phyloP scores from a whole-genome alignment of 75 land plant species.

The Pinus albicaulis region DNA sequence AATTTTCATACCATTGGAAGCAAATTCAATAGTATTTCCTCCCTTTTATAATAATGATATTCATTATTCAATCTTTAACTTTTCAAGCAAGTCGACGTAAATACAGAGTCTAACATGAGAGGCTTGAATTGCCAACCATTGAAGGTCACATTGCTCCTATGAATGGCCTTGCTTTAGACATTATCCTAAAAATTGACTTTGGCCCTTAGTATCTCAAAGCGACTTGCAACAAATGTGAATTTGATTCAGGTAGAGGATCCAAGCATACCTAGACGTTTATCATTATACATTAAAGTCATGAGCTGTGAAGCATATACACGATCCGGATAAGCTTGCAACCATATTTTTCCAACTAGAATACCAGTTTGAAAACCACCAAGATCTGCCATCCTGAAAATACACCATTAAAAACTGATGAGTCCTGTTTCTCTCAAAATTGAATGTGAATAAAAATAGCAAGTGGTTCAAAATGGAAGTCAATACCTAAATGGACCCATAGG shows the following conservation, averaged over 20 bases:
- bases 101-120: no score
- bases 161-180: not conserved
- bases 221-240: not conserved
- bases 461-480: constrained; percentile 1
- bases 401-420: constrained; percentile 4
- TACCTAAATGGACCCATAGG: constrained; percentile 95
- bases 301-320: constrained; percentile 31
- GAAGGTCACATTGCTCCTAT: not conserved
- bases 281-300: constrained; percentile 22
- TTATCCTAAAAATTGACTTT: not conserved
- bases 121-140: not conserved
- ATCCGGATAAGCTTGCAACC: constrained; percentile 31
- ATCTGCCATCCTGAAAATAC: constrained; percentile 28
- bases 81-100: not conserved
- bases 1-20: no score
- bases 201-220: not conserved
- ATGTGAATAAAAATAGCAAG: not conserved
- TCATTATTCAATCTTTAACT: not conserved
- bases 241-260: not conserved
- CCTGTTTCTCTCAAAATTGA: not conserved
- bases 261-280: constrained; percentile 30
- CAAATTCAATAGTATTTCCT: no score
- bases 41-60: no score
- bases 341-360: constrained; percentile 36
- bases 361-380: constrained; percentile 42